Evolutionary conservation across 2,329 filamentous ascomycete genomes (phyloP).

Genomic region (Colletotrichum camelliae): DNA sequence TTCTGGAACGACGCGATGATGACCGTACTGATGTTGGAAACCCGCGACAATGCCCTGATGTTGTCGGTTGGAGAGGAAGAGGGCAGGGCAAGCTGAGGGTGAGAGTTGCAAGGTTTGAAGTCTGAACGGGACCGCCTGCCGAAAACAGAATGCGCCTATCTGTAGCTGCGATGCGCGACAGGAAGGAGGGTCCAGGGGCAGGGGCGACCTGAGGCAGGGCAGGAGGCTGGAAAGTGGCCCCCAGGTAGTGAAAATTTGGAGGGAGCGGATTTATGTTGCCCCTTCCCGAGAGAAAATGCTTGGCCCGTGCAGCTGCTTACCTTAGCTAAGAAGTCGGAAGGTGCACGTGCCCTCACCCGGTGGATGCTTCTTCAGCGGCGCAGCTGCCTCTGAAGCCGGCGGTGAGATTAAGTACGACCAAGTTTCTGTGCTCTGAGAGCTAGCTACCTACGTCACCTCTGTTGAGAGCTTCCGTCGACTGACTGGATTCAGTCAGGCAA

Average conservation of each 20-base stretch:
- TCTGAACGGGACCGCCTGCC: conserved; percentile 20
- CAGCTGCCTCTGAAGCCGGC: neutral
- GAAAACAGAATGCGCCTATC: conserved; percentile 2
- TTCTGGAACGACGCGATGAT: neutral
- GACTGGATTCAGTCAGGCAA: neutral
- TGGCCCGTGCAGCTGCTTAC: neutral
- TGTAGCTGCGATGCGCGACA: neutral
- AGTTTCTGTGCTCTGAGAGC: neutral
- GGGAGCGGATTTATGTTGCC: neutral
- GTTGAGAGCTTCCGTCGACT: neutral
- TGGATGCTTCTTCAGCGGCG: neutral
- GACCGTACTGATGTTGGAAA: neutral
- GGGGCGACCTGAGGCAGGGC: neutral
- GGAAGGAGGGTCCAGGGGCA: neutral
- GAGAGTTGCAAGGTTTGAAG: conserved; percentile 12
- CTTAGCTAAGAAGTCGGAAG: neutral
- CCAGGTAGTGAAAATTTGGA: neutral
- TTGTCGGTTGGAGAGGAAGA: neutral
- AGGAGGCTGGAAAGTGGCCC: neutral
- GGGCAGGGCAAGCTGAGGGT: neutral
- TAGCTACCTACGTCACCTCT: neutral
- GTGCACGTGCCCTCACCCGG: neutral
- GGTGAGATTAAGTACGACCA: neutral
- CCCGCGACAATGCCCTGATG: neutral
- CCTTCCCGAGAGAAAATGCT: neutral